These are phyloP conservation scores for Peltaster fructicola DNA, from an alignment of 2,329 filamentous ascomycete genomes.

Conservation along the genomic window DNA sequence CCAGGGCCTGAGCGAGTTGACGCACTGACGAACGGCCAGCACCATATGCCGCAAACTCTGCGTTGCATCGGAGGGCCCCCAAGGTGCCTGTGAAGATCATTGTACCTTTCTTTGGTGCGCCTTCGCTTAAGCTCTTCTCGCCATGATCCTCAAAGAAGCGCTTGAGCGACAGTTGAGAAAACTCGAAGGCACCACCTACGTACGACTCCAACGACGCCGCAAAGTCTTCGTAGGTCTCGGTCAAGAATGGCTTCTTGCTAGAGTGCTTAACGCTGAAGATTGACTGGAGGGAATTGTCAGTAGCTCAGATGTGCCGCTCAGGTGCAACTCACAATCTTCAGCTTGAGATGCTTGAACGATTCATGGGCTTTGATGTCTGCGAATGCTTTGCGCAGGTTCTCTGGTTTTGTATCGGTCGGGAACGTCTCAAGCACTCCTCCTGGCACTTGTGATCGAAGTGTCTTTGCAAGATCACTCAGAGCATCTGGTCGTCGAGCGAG, in stretches of 20 bases:
- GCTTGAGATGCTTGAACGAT: constrained; percentile 32
- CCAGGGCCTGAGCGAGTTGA: constrained; percentile 38
- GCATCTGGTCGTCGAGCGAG: constrained; percentile 32
- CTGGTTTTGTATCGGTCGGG: constrained; percentile 31
- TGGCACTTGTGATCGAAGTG: constrained; percentile 24
- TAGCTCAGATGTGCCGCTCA: not conserved
- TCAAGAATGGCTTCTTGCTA: constrained; percentile 36
- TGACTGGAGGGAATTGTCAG: constrained; percentile 18
- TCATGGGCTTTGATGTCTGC: constrained; percentile 29
- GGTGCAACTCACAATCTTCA: not conserved
- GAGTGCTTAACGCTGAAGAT: constrained; percentile 40
- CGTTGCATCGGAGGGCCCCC: constrained; percentile 33
- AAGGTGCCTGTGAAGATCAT: constrained; percentile 40
- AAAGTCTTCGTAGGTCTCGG: constrained; percentile 35
- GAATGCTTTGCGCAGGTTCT: constrained; percentile 31
- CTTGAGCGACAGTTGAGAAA: constrained; percentile 35
- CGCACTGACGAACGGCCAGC: constrained; percentile 34
- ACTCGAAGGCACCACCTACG: constrained; percentile 38
- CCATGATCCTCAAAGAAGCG: constrained; percentile 36
- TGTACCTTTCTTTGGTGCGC: constrained; percentile 36
- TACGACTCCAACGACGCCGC: constrained; percentile 32
- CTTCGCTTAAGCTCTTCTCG: constrained; percentile 27
- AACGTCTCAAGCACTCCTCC: constrained; percentile 34
- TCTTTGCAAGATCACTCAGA: constrained; percentile 25
- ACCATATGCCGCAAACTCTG: constrained; percentile 38